phyloP scores from a whole-genome alignment of 352 stramenopile species.

The Phytopythium chamaehyphon region DNA sequence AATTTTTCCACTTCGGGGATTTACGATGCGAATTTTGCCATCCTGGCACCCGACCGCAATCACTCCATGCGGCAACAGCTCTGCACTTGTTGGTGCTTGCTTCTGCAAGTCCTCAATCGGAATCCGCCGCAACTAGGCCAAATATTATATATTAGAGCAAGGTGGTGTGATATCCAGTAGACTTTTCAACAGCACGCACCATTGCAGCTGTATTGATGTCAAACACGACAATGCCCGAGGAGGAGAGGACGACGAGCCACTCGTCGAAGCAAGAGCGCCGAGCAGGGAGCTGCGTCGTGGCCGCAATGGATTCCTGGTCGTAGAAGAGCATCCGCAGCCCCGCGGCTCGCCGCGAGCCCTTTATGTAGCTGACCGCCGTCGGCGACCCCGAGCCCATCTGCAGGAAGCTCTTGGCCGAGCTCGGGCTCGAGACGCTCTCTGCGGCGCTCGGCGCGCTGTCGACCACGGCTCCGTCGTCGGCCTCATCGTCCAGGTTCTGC shows the following conservation, averaged over 20 bases:
- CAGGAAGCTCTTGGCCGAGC: slow-evolving; percentile 30
- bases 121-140: slow-evolving; percentile 40
- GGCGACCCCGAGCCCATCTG: slow-evolving; percentile 33
- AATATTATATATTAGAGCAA: no score
- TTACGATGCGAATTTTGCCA: slow-evolving; percentile 71
- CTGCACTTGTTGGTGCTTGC: slow-evolving; percentile 51
- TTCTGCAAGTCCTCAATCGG: slow-evolving; percentile 54
- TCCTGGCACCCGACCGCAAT: slow-evolving; percentile 75
- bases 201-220: slow-evolving; percentile 62
- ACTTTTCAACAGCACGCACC: not conserved
- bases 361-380: slow-evolving; percentile 44
- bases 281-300: slow-evolving; percentile 28
- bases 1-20: slow-evolving; percentile 47
- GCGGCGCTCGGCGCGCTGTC: not conserved
- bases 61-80: slow-evolving; percentile 54
- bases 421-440: slow-evolving; percentile 9
- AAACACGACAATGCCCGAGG: slow-evolving; percentile 60
- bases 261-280: slow-evolving; percentile 66
- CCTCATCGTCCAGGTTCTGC: slow-evolving; percentile 27
- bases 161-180: no score
- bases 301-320: slow-evolving; percentile 60
- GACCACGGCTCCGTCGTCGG: slow-evolving; percentile 7
- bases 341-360: slow-evolving; percentile 31
- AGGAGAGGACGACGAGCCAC: slow-evolving; percentile 57
- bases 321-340: slow-evolving; percentile 72